A percentile compares a stretch with the other conserved stretches of the same genome.
phyloP scores from a whole-genome alignment of 805 yeast genomes.

The Maudiozyma pseudohumilis region DNA sequence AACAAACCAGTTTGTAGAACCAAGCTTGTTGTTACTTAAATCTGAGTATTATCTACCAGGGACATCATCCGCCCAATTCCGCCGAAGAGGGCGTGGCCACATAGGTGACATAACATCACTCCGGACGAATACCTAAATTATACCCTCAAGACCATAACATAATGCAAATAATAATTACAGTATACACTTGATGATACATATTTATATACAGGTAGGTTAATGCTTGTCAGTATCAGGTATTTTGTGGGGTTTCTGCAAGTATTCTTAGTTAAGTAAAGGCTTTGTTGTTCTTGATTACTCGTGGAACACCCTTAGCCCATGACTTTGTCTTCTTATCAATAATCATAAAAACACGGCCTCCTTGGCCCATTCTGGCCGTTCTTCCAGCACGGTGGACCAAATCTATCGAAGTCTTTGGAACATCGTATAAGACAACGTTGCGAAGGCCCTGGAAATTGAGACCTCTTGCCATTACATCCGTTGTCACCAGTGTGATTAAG shows the following conservation, averaged over 20 bases:
- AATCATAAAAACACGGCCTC: conserved; percentile 79
- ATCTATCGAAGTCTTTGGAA: conserved; percentile 79
- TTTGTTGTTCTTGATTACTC: conserved; percentile 45
- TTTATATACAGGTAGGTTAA: neutral
- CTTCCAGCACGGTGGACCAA: conserved; percentile 87
- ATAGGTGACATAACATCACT: too few species aligned
- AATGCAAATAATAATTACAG: neutral
- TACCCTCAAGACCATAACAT: too few species aligned
- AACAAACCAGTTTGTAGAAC: too few species aligned
- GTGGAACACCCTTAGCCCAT: conserved; percentile 77
- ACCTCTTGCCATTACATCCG: conserved; percentile 87
- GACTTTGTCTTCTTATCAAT: conserved; percentile 58
- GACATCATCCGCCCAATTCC: too few species aligned
- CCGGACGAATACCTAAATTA: too few species aligned
- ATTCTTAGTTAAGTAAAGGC: conserved; percentile 22
- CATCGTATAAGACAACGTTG: conserved; percentile 74
- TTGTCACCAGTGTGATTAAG: conserved; percentile 54
- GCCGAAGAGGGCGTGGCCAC: too few species aligned
- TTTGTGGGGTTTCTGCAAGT: neutral
- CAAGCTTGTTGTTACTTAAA: too few species aligned
- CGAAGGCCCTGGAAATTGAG: conserved; percentile 73
- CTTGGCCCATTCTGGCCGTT: conserved; percentile 84
- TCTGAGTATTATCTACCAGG: too few species aligned
- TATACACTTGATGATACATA: neutral
- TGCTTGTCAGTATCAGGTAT: neutral